Evolutionary conservation across 1,139 yeast genomes (phyloP).

Genomic region (Suhomyces atakaporum): DNA sequence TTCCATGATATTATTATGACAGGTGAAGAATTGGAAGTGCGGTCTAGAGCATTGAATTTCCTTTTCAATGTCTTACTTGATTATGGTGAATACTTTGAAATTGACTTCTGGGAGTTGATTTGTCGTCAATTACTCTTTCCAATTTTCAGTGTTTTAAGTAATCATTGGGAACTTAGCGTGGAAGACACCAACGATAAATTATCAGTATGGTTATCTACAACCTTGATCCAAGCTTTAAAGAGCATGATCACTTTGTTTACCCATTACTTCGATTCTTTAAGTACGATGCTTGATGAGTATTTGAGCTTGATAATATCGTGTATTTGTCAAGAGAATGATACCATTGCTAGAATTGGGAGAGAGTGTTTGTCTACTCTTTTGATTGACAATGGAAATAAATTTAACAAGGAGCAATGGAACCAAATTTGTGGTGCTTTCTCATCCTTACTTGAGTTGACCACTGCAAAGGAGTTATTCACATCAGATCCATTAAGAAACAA

Average conservation of each 20-base stretch:
- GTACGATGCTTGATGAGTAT: constrained; percentile 73
- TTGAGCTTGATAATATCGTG: constrained; percentile 79
- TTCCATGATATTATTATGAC: constrained; percentile 90
- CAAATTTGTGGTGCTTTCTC: constrained; percentile 64
- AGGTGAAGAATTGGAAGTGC: constrained; percentile 91
- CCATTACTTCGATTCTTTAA: constrained; percentile 74
- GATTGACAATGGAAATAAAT: constrained; percentile 69
- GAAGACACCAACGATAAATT: constrained; percentile 71
- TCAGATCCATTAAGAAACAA: constrained; percentile 56
- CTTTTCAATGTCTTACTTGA: constrained; percentile 80
- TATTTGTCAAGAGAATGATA: constrained; percentile 94
- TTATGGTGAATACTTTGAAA: constrained; percentile 75
- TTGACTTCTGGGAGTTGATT: constrained; percentile 78
- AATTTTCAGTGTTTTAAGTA: constrained; percentile 76
- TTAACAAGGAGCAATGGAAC: constrained; percentile 72
- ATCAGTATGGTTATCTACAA: constrained; percentile 95
- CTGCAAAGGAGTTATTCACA: constrained; percentile 81
- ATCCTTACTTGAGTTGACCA: constrained; percentile 73
- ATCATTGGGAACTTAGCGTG: constrained; percentile 71
- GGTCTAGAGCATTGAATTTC: constrained; percentile 82
- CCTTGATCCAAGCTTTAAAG: constrained; percentile 91
- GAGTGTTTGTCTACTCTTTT: constrained; percentile 81
- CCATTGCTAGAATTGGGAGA: constrained; percentile 92
- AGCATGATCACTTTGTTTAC: constrained; percentile 83
- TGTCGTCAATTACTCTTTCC: constrained; percentile 85